Base-by-base conservation (phyloP, 2,329 filamentous ascomycete species). In the Alternaria incomplexa region DNA sequence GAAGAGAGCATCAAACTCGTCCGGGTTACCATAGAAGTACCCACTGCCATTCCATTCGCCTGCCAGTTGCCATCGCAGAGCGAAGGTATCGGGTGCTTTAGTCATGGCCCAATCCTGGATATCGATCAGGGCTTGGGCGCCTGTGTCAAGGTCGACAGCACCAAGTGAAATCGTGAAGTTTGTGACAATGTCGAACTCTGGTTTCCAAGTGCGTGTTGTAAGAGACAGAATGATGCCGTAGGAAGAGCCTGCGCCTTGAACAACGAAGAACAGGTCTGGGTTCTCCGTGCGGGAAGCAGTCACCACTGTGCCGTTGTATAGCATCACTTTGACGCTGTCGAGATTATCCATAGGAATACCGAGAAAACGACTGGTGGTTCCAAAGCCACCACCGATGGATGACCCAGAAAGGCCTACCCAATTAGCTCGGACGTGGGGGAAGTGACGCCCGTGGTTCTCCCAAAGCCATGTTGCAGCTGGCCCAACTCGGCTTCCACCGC, bases 181-280 rank as follows among this genome's bases (percentile, higher is more conserved):
- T 30, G 65, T 63, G 7, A 61, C 67, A 0, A 32, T n/a, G 5
- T 65, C 48, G 25, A 60, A 62, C 13, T 63, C 57, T 2, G 66
- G 67, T 25, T 65, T 56, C 66, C 66, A 70, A 6, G 66, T 70
- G 32, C 53, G 53, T 4, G 66, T 67, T 0, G 67, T 70, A 11
- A 68, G 45, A 36, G 66, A 67, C 11, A 70, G 23, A 1, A 68
- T 40, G 15, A 67, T 59, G 10, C 67, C 67, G n/a, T 67, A 67
- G 2, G 66, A 68, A 1, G 67, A 67, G 6, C 66, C 67, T 11
- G 66, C 67, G 6, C 67, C 67, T 28, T 70, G 64, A 9, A 64
- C 58, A 1, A 67, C 73, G 65, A 72, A 75, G 64, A 68, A 74
- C 3, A 73, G 63, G 20, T 76, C 73, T 3, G 63, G 20, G 45